Conservation (phyloP, 2,329 filamentous ascomycete genomes). For the Cryphonectria parasitica region DNA sequence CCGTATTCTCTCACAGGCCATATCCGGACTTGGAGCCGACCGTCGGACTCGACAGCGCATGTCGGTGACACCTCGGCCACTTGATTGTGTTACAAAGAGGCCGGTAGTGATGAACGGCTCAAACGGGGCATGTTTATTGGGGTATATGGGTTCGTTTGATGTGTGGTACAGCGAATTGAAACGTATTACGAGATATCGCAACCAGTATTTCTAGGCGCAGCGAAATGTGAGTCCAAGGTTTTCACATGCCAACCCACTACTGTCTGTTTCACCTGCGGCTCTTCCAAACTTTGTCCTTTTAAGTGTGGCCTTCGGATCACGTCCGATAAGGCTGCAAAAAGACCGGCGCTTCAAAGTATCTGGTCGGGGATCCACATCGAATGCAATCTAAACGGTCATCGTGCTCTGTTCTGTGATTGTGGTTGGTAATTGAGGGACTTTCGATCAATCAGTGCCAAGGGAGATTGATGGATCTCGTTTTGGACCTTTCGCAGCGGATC, state of each 20-base stretch:
- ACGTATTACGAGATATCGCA: background rate
- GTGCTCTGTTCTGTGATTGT: background rate
- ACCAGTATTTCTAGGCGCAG: background rate
- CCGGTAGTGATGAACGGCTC: background rate
- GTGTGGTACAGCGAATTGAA: background rate
- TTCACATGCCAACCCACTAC: conserved; percentile 1
- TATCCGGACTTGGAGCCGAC: conserved; percentile 48
- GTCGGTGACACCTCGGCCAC: conserved; percentile 29
- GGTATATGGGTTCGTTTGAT: background rate
- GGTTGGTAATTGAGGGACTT: conserved; percentile 4
- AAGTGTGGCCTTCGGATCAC: conserved; percentile 15
- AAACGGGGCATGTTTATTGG: background rate
- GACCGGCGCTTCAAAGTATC: conserved; percentile 3
- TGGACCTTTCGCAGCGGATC: background rate
- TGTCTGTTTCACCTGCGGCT: background rate
- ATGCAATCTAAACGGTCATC: background rate
- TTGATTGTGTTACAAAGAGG: conserved; percentile 9
- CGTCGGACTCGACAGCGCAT: conserved; percentile 42
- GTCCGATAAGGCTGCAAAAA: conserved; percentile 24
- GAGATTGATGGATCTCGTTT: background rate
- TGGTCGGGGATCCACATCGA: conserved; percentile 11
- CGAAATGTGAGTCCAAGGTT: background rate
- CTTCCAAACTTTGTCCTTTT: background rate
- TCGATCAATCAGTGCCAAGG: background rate
- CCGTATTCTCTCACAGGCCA: conserved; percentile 38